Evolutionary conservation across 495 filamentous ascomycete genomes (phyloP), one percentile per base, ranked within the genome.

Genomic region (Jackrogersella multiformis): DNA sequence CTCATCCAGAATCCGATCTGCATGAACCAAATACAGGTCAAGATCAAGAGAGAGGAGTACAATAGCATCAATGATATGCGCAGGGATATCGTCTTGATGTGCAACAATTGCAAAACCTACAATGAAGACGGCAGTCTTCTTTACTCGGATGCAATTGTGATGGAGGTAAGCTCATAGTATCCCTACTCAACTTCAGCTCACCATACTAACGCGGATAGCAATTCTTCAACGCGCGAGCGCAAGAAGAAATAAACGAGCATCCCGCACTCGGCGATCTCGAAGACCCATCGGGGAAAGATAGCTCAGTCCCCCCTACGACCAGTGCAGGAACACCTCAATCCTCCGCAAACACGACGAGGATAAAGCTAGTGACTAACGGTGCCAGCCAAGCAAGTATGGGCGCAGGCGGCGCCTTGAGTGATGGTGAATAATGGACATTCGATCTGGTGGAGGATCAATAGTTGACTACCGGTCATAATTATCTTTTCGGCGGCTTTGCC

Each of bases 1-100:
- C 87, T 97, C 76, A 98, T 98, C 75, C 86, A 88, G 68, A 88
- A 89, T 26, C 95, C 95, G 0, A 97, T 99, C 73, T 92, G 89
- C 61, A 96, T 97, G 88, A 92, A 95, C 35, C 87, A 90, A 77
- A 96, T 99, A 71, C 86, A 89, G 76, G 93, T 89, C 75, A 93
- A 91, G 81, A 96, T 99, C 77, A 96, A 96, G 81, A 92, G 90
- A 66, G 90, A 94, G 62, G 91, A 97, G 66, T 99, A 98, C 75
- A 87, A 87, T 65, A 90, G 83, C 72, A 77, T 97, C 57, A 87
- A 81, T 64, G 90, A 92, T 64, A 91, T 98, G 84, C 81, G 88
- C 32, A 86, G 86, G 26, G 95, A 99, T 72, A 87, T 99, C 60
- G 85, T 87, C 44, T 79, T 91, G 56, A 85, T 99, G 70, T 94